Evolutionary conservation across 371 early-diverging fungal species (phyloP), one percentile per base, ranked within the genome.

Genomic region (Actinomortierella wolfii): DNA sequence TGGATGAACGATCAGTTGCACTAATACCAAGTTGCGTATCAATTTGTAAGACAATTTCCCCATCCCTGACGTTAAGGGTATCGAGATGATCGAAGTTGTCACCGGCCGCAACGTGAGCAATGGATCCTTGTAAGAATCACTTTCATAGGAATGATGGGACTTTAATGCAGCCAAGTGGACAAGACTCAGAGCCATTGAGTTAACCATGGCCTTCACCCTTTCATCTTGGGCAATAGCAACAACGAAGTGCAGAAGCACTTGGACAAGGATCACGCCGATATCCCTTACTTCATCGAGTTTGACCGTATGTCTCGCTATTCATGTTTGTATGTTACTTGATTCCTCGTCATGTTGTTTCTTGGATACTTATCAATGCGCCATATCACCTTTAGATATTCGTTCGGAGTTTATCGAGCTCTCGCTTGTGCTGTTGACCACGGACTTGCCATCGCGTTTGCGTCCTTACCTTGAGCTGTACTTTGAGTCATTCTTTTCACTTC

Each of bases 281-380:
- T 87, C 1, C 88, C 88, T 44, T 70, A 84, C 40, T 86, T 86
- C 64, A 83, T 87, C 40, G 87, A 89, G 59, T 86, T 73, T 63
- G 87, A 86, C 53, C 84, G 86, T 85, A 81, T 60, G 82, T 79
- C 2, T 24, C 17, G 9, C 26, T 24, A 15, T 60, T 17, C 6
- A 6, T 39, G 47, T n/a, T 40, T 44, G 47, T 15, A 11, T 34
- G 11, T 34, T 34, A 6, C 11, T 34, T n/a, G n/a, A n/a, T n/a
- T n/a, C n/a, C n/a, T n/a, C n/a, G n/a, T n/a, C n/a, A n/a, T n/a
- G n/a, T n/a, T n/a, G n/a, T n/a, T n/a, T n/a, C n/a, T n/a, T n/a
- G n/a, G n/a, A 11, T 34, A 34, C 34, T 34, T 34, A 11, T 34
- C 34, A 4, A 11, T 34, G 34, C 11, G 34, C 34, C 11, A 6